Base-by-base conservation (phyloP, 331 rosid species). In the Quercus phellos region DNA sequence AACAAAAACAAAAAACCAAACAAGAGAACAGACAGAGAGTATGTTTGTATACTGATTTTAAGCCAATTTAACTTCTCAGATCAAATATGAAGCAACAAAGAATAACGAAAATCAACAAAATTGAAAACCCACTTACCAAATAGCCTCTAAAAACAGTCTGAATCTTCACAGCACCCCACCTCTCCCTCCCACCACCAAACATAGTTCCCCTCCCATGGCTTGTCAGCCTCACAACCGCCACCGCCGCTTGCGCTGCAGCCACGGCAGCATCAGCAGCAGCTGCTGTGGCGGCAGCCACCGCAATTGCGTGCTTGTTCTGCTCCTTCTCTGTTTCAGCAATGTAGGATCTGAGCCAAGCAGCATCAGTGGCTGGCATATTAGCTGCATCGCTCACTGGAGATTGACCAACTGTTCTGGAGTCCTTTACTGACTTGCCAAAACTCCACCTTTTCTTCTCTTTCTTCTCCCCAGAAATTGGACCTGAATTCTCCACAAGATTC, bases 251-350 rank as follows among this genome's bases (percentile, higher is more conserved):
- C 0, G 99, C 99, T 0, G 99, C 97, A 0, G 87, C 98, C 12
- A 93, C 91, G 0, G 99, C 99, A 0, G 98, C 98, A 27, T 95
- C 98, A 0, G 97, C 99, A 0, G 96, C 99, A 0, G 97, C 99
- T 0, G 99, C 94, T 0, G 98, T 90, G 19, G 99, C 99, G 0
- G 97, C 98, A 6, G 99, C 99, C 19, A 95, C 97, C 0, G 99
- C 99, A 87, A 93, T 91, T 53, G 98, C 98, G 84, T 93, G 98
- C 76, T 93, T 91, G 81, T 87, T 93, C 80, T 95, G 99, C 55
- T 95, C 93, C 71, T 81, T 90, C 69, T 89, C 94, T 4, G 96
- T 81, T 6, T 91, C 97, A 19, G 88, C 73, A 27, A 90, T 74
- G 46, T 89, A 95, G 72, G 98, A 89, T 89, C 93, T 89, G 71